Base-by-base conservation (phyloP, 225 moss, liverwort and hornwort species). In the Lunularia cruciata region DNA sequence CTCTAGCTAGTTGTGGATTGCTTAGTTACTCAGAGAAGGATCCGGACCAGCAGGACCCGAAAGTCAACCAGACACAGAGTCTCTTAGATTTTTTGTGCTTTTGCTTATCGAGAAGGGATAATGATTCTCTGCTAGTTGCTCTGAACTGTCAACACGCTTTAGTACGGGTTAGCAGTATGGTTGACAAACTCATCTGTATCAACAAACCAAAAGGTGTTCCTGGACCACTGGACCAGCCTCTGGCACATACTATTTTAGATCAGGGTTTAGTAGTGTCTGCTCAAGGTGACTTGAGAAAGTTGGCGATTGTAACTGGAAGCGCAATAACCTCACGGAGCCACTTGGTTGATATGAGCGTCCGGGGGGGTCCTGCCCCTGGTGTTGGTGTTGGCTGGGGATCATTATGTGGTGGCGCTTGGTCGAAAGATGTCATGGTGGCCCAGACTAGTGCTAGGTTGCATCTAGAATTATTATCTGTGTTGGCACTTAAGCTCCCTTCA, bases 281-380 rank as follows among this genome's bases (percentile, higher is more conserved):
- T 35, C 66, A 64, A 65, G 52, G 12, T 13, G 83, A 86, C 40
- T 68, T 93, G 35, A 76, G 76, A 83, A 73, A 64, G 10, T 70
- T 84, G 68, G 68, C 89, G 30, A 51, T 49, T 27, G 65, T 65
- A 36, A 86, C 72, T 63, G 82, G 88, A 68, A 74, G 86, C 25
- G 81, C 83, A 54, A 81, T 91, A 38, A 68, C 80, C 12, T 59
- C 47, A 23, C 81, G 85, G 72, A 47, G 63, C 5, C 63, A 54
- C 14, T 30, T 86, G 20, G 70, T 89, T 64, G 83, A 89, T 58
- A 72, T 83, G 56, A 85, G 78, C 57, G 78, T 77, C 13, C 85
- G 98, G 65, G 93, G 93, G 36, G 98, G 98, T 16, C 98, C 98
- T 73, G 91, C 98, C 18, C 98, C 98, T 22, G 98, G 98, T 35